Evolutionary conservation across 1,284 basidiomycete genomes (phyloP), one percentile per base, ranked within the genome.

Genomic region (Moesziomyces sp.): DNA sequence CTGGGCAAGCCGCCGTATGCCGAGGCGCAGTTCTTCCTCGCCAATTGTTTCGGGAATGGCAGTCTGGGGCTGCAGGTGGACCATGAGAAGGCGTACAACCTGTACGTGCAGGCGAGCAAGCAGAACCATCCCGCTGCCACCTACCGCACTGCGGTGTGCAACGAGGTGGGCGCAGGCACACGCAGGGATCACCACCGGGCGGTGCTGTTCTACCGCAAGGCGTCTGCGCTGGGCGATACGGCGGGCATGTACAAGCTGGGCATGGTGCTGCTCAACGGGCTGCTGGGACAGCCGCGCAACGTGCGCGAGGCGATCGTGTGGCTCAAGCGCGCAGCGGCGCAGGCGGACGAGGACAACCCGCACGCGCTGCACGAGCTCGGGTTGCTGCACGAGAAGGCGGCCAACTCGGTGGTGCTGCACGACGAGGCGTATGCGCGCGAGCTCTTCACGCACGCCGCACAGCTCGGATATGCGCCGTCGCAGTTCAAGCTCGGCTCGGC

Each of bases 171-270:
- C n/a, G 95, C 94, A 1, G 97, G 97, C n/a, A 99, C 97, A 2
- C 88, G 91, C 73, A 89, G 91, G 64, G 96, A 99, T 81, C 90
- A 91, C 2, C 88, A 90, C 30, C 89, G 95, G 38, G 96, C 96
- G 4, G 91, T 95, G 46, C 90, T 95, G 16, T 98, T 99, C 85
- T 99, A 98, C 86, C 90, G 95, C 68, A 98, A 99, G 86, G 93
- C 97, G 2, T 94, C 94, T 3, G 94, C 94, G 0, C 86, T 99
- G 33, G 95, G 95, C 35, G 97, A 99, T 84, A 98, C 95, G 0
- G 91, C 96, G 44, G 97, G 95, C 2, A 99, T 99, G 97, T 99
- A 97, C 87, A 99, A 99, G 85, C 89, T 99, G 16, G 95, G 94
- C 16, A 94, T 97, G 91, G 93, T 98, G 66, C 87, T 97, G 46